These are phyloP conservation scores for Trichoderma lentiforme DNA, from an alignment of 2,329 filamentous ascomycete species.

Conservation along the genomic window DNA sequence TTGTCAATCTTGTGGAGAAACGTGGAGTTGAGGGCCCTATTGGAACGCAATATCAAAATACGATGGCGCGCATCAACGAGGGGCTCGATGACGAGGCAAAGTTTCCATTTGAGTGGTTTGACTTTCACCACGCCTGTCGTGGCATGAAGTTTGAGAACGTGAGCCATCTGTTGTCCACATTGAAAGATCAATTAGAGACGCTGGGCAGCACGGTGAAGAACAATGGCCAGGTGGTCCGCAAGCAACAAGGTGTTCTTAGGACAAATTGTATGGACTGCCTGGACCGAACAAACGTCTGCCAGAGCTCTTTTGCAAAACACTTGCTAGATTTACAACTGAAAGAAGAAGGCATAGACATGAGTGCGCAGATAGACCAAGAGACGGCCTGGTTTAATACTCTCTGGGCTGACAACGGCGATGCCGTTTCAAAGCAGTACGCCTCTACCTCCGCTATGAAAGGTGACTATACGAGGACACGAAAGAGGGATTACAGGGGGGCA, in stretches of 20 bases:
- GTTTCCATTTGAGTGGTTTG: conserved; percentile 85
- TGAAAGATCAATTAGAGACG: conserved; percentile 64
- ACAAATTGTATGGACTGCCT: conserved; percentile 99
- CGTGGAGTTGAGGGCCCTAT: conserved; percentile 77
- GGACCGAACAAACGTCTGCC: conserved; percentile 92
- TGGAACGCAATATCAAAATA: conserved; percentile 72
- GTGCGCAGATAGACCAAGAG: conserved; percentile 69
- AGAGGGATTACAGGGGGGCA: conserved; percentile 86
- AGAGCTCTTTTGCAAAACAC: conserved; percentile 83
- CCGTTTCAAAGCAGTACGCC: conserved; percentile 92
- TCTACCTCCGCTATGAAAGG: conserved; percentile 95
- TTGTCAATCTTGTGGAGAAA: conserved; percentile 84
- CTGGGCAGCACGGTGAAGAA: conserved; percentile 67
- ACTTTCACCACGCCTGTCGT: conserved; percentile 87
- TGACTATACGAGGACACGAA: conserved; percentile 88
- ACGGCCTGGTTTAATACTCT: conserved; percentile 93
- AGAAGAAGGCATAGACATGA: conserved; percentile 71
- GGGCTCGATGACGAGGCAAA: conserved; percentile 44
- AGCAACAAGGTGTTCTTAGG: conserved; percentile 74
- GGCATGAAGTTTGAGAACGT: conserved; percentile 99
- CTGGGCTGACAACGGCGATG: conserved; percentile 97
- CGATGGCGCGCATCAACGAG: conserved; percentile 64
- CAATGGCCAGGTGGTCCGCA: conserved; percentile 40
- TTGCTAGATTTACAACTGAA: conserved; percentile 78
- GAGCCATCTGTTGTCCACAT: conserved; percentile 67